Percentiles rank a stretch among this genome's conserved stretches.
phyloP scores from a whole-genome alignment of 78 protist genomes.

The Cavenderia fasciculata region DNA sequence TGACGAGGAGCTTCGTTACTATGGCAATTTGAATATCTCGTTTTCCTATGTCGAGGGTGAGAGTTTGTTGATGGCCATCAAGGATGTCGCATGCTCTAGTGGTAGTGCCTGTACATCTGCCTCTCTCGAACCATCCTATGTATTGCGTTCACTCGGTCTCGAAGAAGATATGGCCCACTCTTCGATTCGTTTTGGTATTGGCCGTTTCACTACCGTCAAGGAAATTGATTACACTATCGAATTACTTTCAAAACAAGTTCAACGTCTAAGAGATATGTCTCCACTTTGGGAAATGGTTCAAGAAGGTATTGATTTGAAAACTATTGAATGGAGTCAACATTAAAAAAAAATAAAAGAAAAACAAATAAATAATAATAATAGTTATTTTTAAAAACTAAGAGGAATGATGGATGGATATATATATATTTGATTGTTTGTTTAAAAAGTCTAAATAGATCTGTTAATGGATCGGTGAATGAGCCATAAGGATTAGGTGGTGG shows the following conservation, averaged over 20 bases:
- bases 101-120: constrained; percentile 99
- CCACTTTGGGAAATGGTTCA: constrained; percentile 98
- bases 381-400: no score
- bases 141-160: constrained; percentile 95
- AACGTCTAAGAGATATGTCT: constrained; percentile 93
- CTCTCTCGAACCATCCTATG: constrained; percentile 98
- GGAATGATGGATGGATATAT: no score
- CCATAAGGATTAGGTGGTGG: no score
- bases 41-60: constrained; percentile 99
- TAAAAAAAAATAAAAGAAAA: constrained; percentile 28
- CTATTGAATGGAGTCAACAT: constrained; percentile 89
- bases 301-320: constrained; percentile 95
- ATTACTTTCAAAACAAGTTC: constrained; percentile 77
- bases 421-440: no score
- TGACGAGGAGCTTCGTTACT: constrained; percentile 71
- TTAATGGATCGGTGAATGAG: no score
- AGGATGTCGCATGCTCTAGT: constrained; percentile 91
- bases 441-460: no score
- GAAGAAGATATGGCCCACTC: constrained; percentile 97
- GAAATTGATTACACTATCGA: constrained; percentile 90
- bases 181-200: constrained; percentile 97
- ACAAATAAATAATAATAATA: no score
- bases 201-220: constrained; percentile 90
- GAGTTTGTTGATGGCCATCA: constrained; percentile 94
- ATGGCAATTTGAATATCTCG: constrained; percentile 96